A percentile compares a stretch with the other conserved stretches of the same genome.
These are phyloP conservation scores for Verticillium albo-atrum DNA, from an alignment of 2,329 filamentous ascomycete genomes.

Conservation along the genomic window DNA sequence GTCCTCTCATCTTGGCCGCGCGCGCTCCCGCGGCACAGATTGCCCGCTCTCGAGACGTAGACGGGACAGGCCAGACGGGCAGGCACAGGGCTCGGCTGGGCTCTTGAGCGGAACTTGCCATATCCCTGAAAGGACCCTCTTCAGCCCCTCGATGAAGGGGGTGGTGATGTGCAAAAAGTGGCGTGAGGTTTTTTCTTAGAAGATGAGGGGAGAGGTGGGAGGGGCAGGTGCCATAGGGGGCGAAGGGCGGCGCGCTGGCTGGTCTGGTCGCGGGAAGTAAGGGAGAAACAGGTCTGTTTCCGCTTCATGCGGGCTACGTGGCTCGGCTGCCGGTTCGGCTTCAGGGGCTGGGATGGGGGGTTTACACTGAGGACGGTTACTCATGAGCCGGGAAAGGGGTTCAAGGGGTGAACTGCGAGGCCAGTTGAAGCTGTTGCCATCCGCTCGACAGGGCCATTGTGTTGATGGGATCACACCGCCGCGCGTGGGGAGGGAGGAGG, in stretches of 20 bases:
- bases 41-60: not conserved
- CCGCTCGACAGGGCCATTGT: not conserved
- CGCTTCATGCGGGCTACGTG: not conserved
- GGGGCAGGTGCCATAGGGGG: not conserved
- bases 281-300: conserved; percentile 1
- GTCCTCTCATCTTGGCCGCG: not conserved
- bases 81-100: not conserved
- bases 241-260: not conserved
- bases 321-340: not conserved
- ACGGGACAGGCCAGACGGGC: not conserved
- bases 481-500: too few relatives aligned
- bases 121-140: not conserved
- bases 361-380: not conserved
- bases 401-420: not conserved
- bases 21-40: not conserved
- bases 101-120: not conserved
- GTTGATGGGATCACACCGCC: not conserved
- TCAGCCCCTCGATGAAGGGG: not conserved
- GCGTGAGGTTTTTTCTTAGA: not conserved
- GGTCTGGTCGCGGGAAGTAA: not conserved
- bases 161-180: not conserved
- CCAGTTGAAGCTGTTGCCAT: not conserved
- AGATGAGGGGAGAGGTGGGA: too few relatives aligned
- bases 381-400: not conserved
- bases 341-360: not conserved